Evolutionary conservation across 805 yeast species (phyloP).

Genomic region (Blastobotrys attinorum): DNA sequence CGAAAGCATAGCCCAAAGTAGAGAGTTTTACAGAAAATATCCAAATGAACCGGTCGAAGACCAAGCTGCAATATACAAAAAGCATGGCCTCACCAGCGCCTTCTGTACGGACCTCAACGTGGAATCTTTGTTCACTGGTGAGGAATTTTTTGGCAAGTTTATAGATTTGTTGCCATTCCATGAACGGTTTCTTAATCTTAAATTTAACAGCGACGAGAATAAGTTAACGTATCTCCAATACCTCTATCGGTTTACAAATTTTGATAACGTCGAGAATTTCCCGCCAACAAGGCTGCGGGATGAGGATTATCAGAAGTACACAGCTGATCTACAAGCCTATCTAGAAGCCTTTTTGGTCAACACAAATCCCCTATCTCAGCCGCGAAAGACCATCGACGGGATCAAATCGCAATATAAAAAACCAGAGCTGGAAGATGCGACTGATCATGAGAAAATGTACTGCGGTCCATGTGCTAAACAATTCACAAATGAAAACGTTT

Average conservation of each 20-base stretch:
- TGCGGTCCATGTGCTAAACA: slow-evolving; percentile 58
- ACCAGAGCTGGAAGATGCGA: slow-evolving; percentile 9
- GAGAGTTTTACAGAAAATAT: slow-evolving; percentile 26
- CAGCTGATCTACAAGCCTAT: slow-evolving; percentile 42
- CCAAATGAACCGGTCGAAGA: slow-evolving; percentile 28
- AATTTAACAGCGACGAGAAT: slow-evolving; percentile 30
- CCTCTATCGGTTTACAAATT: slow-evolving; percentile 37
- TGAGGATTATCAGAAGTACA: slow-evolving; percentile 37
- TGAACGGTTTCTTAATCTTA: slow-evolving; percentile 45
- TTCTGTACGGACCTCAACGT: slow-evolving; percentile 44
- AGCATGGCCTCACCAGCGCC: slow-evolving; percentile 36
- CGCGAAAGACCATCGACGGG: slow-evolving; percentile 19
- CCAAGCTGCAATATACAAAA: slow-evolving; percentile 15
- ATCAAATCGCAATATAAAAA: neutral
- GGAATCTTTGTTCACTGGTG: slow-evolving; percentile 44
- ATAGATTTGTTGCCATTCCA: slow-evolving; percentile 50
- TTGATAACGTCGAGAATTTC: slow-evolving; percentile 26
- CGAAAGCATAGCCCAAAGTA: slow-evolving; percentile 27
- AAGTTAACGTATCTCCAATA: slow-evolving; percentile 41
- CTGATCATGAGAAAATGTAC: slow-evolving; percentile 26
- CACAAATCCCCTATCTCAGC: slow-evolving; percentile 41
- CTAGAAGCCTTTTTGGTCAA: slow-evolving; percentile 40
- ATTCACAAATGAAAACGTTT: slow-evolving; percentile 61
- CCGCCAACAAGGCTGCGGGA: slow-evolving; percentile 19
- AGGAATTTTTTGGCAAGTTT: slow-evolving; percentile 57